Base-by-base conservation (phyloP, 2,329 filamentous ascomycete species). In the Colletotrichum endophyticum region DNA sequence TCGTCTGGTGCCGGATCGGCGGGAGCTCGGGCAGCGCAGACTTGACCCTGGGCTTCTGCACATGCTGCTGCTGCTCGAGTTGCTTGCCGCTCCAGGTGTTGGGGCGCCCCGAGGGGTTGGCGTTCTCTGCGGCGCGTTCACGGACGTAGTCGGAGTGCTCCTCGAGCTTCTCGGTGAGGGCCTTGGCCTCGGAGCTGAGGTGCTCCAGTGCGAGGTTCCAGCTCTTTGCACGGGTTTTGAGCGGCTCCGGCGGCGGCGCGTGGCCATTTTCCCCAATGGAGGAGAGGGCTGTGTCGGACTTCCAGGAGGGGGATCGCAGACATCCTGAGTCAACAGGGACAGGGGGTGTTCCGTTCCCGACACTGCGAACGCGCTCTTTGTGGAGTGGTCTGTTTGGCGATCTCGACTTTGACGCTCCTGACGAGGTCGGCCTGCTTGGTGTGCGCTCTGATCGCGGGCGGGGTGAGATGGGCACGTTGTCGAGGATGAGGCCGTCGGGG, bases 381-480 rank as follows among this genome's bases (percentile, higher is more conserved):
- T 86, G 84, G 4, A 82, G 82, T 66, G 70, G 64, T 61, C 90
- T 85, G 69, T 91, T 89, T 0, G 90, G 90, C 0, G 91, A 92
- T 5, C 89, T 87, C 0, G 89, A 53, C 44, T 53, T 53, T 53
- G 44, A 87, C 28, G 36, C 49, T 12, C 74, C 74, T 7, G 89
- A 85, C 1, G 92, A 93, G 4, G 87, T 82, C 1, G 90, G 86
- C 53, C 87, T 86, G 81, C 90, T 93, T 8, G 86, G 86, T 0
- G 89, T 85, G 19, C 92, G 88, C 77, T 93, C 91, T 28, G 86
- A 86, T 2, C 87, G 86, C 3, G 92, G 92, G 3, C 92, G 89
- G n/a, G 95, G 95, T 0, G 95, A 96, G 62, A 97, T 92, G 7
- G 95, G 95, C 3, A 97, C 93, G 78, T 97, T 97, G 85, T 95